phyloP scores from a whole-genome alignment of 2,329 filamentous ascomycete genomes.

The Colletotrichum lupini region DNA sequence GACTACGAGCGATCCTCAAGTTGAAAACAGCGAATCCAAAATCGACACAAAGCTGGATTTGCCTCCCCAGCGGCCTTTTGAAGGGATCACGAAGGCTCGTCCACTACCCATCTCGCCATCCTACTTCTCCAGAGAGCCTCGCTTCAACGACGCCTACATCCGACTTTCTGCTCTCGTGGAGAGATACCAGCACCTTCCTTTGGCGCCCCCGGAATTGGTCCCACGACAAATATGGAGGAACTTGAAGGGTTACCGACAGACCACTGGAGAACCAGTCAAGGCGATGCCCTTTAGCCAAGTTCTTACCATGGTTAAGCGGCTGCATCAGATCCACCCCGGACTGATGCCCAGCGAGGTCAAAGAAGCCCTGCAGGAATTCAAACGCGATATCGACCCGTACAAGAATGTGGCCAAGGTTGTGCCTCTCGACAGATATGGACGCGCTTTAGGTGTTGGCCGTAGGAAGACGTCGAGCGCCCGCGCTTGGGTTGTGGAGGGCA shows the following conservation, averaged over 20 bases:
- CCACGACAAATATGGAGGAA: conserved; percentile 85
- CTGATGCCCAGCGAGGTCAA: conserved; percentile 78
- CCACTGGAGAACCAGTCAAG: conserved; percentile 78
- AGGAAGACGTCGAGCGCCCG: conserved; percentile 89
- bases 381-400: conserved; percentile 78
- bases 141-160: conserved; percentile 88
- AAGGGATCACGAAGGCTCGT: conserved; percentile 67
- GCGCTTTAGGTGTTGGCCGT: conserved; percentile 82
- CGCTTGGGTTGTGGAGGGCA: conserved; percentile 91
- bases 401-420: conserved; percentile 71
- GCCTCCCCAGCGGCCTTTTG: conserved; percentile 42
- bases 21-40: background rate
- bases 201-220: conserved; percentile 71
- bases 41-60: background rate
- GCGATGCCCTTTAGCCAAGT: conserved; percentile 83
- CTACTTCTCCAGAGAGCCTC: conserved; percentile 91
- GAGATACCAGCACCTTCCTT: conserved; percentile 79
- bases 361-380: conserved; percentile 74
- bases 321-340: conserved; percentile 87
- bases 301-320: conserved; percentile 77
- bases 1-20: conserved; percentile 28
- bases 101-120: conserved; percentile 86
- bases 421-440: conserved; percentile 79
- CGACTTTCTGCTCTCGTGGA: conserved; percentile 77
- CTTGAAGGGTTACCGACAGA: conserved; percentile 78